Evolutionary conservation across 164 flowering plant genomes (phyloP).

Genomic region (Berberis vulgaris): DNA sequence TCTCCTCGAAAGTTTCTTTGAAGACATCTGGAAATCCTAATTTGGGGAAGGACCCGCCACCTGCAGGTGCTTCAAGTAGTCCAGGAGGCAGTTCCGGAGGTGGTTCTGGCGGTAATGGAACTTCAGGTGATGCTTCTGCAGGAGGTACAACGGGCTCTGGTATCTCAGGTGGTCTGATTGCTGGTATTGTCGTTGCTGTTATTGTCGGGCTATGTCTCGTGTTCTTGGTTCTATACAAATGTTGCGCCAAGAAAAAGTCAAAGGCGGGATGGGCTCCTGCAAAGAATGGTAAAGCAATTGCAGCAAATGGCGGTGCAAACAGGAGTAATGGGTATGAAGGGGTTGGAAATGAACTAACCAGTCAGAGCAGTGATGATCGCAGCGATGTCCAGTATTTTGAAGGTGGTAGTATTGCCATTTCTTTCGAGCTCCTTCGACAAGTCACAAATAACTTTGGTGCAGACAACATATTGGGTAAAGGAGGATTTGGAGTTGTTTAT

Average conservation of each 20-base stretch:
- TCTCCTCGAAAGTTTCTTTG: constrained; percentile 19
- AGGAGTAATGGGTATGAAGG: constrained; percentile 22
- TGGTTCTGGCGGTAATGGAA: neutral
- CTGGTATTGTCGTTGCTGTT: constrained; percentile 16
- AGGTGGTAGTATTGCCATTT: constrained; percentile 31
- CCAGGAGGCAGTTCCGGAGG: neutral
- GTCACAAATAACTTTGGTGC: constrained; percentile 41
- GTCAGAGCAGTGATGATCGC: constrained; percentile 21
- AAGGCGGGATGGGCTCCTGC: constrained; percentile 8
- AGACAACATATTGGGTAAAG: constrained; percentile 35
- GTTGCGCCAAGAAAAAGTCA: constrained; percentile 8
- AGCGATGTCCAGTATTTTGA: constrained; percentile 21
- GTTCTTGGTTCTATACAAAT: constrained; percentile 6
- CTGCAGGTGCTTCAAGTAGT: constrained; percentile 7
- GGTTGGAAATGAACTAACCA: constrained; percentile 14
- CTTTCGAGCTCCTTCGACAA: constrained; percentile 37
- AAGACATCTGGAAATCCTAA: constrained; percentile 29
- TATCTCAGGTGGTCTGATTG: constrained; percentile 7
- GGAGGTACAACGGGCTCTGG: neutral
- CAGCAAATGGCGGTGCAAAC: constrained; percentile 3
- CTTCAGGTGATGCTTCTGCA: neutral
- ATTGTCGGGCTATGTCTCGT: constrained; percentile 11
- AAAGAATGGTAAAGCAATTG: constrained; percentile 5
- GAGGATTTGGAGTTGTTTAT: constrained; percentile 54
- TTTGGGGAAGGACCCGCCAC: constrained; percentile 17